Evolutionary conservation across 2,329 filamentous ascomycete genomes (phyloP).

Genomic region (Atkinsonella texensis): DNA sequence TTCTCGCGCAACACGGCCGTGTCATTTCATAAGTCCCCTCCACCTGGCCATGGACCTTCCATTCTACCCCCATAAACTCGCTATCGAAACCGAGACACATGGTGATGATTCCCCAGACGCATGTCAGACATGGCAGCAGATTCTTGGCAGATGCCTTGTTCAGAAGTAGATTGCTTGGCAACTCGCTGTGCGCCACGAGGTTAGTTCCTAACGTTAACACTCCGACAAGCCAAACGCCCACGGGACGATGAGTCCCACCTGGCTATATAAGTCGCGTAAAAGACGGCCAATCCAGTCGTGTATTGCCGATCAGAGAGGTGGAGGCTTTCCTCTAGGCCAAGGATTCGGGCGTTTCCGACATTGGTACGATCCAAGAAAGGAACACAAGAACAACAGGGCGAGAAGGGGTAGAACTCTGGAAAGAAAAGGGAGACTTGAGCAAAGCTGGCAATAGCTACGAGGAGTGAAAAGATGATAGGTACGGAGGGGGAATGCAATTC

Average conservation of each 20-base stretch:
- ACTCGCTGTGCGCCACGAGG: constrained; percentile 27
- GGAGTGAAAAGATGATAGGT: too few species aligned
- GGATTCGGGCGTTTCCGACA: constrained; percentile 57
- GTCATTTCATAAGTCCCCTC: constrained; percentile 16
- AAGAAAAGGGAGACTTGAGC: not conserved
- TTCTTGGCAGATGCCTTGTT: constrained; percentile 49
- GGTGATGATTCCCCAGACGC: constrained; percentile 56
- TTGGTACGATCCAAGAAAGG: constrained; percentile 58
- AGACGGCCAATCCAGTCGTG: constrained; percentile 50
- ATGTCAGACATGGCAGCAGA: constrained; percentile 53
- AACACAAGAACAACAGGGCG: constrained; percentile 53
- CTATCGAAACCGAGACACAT: constrained; percentile 53
- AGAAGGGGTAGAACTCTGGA: constrained; percentile 48
- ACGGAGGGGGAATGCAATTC: not conserved
- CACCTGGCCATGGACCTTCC: constrained; percentile 15
- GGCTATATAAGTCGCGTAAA: constrained; percentile 52
- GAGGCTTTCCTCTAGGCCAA: constrained; percentile 47
- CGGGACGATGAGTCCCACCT: constrained; percentile 25
- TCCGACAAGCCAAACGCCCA: too few species aligned
- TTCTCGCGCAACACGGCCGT: too few species aligned
- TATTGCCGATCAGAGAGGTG: constrained; percentile 50
- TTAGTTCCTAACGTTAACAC: not conserved
- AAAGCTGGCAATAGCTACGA: not conserved
- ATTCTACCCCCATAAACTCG: constrained; percentile 29
- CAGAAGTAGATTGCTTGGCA: constrained; percentile 52